A percentile compares a stretch with the other conserved stretches of the same genome.
Conservation (phyloP, 129 eudicot genomes). For the Deinandra increscens region DNA sequence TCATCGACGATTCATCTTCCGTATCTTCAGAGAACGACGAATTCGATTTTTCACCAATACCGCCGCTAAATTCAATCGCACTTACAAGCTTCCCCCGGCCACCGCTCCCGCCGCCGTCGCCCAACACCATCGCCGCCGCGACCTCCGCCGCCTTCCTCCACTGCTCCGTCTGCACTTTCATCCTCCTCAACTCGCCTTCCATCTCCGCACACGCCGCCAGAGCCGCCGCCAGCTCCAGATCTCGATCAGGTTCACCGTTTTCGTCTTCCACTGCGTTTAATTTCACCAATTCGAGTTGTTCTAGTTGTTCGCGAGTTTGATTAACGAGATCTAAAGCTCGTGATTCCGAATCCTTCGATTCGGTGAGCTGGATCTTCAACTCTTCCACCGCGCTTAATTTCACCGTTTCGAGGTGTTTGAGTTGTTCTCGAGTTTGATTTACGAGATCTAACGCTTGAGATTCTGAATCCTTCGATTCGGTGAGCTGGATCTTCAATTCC, state of each 20-base stretch:
- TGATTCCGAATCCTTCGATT: conserved; percentile 40
- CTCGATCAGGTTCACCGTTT: conserved; percentile 41
- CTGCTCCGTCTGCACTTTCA: conserved; percentile 85
- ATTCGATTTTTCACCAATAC: conserved; percentile 53
- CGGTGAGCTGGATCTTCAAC: conserved; percentile 52
- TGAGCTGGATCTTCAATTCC: conserved; percentile 51
- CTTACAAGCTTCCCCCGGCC: conserved; percentile 47
- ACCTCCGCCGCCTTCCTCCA: conserved; percentile 99
- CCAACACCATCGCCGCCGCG: conserved; percentile 77
- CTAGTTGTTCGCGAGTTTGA: too few species aligned
- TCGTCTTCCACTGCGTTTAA: conserved; percentile 33
- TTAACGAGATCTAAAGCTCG: too few species aligned
- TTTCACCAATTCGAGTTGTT: too few species aligned
- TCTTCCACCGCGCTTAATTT: conserved; percentile 30
- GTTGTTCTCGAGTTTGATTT: too few species aligned
- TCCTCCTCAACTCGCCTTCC: conserved; percentile 69
- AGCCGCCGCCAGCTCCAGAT: conserved; percentile 56
- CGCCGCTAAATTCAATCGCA: conserved; percentile 47
- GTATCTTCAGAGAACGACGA: conserved; percentile 55
- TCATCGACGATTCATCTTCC: conserved; percentile 70
- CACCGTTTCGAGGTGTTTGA: too few species aligned
- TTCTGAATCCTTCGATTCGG: conserved; percentile 43
- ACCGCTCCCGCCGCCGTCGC: conserved; percentile 20
- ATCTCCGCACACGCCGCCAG: conserved; percentile 59
- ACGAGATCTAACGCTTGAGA: too few species aligned